These are phyloP conservation scores for Citrullus mucosospermus DNA, from an alignment of 306 rosid genomes.

Conservation along the genomic window DNA sequence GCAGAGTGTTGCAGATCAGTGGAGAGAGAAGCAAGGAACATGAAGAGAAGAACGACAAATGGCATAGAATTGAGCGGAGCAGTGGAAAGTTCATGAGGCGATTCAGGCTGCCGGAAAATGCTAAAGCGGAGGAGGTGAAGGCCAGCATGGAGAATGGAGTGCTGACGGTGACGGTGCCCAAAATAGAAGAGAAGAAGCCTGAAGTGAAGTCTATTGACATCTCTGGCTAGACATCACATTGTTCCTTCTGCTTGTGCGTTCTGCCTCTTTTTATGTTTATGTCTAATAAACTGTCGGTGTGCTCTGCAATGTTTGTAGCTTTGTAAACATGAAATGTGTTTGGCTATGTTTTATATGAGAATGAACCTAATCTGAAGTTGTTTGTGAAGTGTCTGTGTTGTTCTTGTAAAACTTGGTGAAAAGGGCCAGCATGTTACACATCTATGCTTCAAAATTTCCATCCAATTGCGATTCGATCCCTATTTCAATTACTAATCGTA, in stretches of 20 bases:
- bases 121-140: conserved; percentile 22
- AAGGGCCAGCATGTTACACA: too few relatives aligned
- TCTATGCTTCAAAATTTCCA: too few relatives aligned
- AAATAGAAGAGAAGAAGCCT: conserved; percentile 10
- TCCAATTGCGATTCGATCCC: too few relatives aligned
- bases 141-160: conserved; percentile 22
- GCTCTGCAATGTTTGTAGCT: too few relatives aligned
- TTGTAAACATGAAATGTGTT: too few relatives aligned
- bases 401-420: too few relatives aligned
- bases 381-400: too few relatives aligned
- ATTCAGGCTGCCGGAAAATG: conserved; percentile 22
- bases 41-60: conserved; percentile 20
- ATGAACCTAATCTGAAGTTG: too few relatives aligned
- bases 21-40: conserved; percentile 17
- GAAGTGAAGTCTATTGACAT: conserved; percentile 15
- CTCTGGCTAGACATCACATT: background rate
- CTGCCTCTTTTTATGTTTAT: background rate
- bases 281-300: background rate
- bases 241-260: background rate
- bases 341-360: too few relatives aligned
- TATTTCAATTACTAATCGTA: too few relatives aligned
- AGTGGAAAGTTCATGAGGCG: conserved; percentile 24
- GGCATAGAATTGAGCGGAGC: conserved; percentile 27
- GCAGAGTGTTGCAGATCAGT: conserved; percentile 19
- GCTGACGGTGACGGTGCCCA: conserved; percentile 19